Evolutionary conservation across 345 rosid genomes (phyloP), one percentile per base, ranked within the genome.

Genomic region (Punica granatum): DNA sequence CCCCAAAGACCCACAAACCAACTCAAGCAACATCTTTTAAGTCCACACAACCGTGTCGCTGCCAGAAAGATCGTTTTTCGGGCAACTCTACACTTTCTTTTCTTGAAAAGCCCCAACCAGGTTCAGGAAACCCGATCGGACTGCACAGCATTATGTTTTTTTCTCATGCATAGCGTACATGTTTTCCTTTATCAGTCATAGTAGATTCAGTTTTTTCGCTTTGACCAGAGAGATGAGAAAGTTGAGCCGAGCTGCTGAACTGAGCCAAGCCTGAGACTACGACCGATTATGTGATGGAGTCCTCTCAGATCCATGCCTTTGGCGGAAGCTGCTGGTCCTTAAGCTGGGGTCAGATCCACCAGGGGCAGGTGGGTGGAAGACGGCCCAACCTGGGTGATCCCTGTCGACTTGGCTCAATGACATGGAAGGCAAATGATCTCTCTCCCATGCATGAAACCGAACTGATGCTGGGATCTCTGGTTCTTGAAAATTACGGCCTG

Each of bases 291-390:
- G 90, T 30, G 90, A 79, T 66, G 85, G 69, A 68, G 79, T 69
- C 83, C 94, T 86, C 76, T 86, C 90, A 2, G 82, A 77, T 49
- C 93, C 84, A 64, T 90, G 92, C 85, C 95, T 82, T 72, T 80
- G 96, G 60, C 88, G 95, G 77, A 85, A 72, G 78, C 77, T 78
- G 76, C 78, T 69, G 21, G 84, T 67, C 68, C 93, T 79, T 53
- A 74, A 74, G 69, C 75, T 36, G 19, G 80, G 46, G 61, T 81
- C 90, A 19, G 84, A 74, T 23, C 76, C 84, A 30, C 84, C 76
- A 11, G 69, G 69, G 1, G 82, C 78, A 21, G 80, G 72, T 48
- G 85, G 95, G 37, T 80, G 92, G 78, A 83, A 83, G 6, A 80
- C 67, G 56, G 83, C 77, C 88, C 94, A 76, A 63, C 83, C 74